Conservation (phyloP, 1,139 yeast species). For the Zhuliangozyma parablackwelliae region DNA sequence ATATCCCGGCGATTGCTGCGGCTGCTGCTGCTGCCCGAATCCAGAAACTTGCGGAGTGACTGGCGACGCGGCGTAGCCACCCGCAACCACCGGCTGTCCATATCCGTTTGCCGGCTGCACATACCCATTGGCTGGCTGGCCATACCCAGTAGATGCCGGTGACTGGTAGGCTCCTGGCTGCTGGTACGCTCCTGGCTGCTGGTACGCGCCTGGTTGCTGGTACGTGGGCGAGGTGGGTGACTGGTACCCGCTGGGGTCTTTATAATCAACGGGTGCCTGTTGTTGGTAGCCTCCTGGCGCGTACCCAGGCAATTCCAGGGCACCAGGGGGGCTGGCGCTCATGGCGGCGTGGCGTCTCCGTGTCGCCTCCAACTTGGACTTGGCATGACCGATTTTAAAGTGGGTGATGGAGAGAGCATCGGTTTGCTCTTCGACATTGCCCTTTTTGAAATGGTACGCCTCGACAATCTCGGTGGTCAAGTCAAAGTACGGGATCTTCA, state of each 20-base stretch:
- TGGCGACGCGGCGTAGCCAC: neutral
- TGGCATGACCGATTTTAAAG: conserved; percentile 86
- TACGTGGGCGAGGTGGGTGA: conserved; percentile 6
- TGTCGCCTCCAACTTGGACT: conserved; percentile 75
- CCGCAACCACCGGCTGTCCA: conserved; percentile 1
- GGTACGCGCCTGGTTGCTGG: conserved; percentile 11
- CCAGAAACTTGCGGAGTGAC: too few relatives aligned
- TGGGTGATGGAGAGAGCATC: conserved; percentile 85
- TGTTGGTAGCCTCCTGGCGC: conserved; percentile 20
- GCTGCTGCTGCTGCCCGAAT: neutral
- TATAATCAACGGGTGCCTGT: conserved; percentile 19
- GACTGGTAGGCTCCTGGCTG: conserved; percentile 11
- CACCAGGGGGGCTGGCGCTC: conserved; percentile 25
- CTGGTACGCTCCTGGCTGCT: conserved; percentile 13
- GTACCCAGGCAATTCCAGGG: conserved; percentile 26
- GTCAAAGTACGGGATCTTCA: conserved; percentile 95
- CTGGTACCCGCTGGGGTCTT: conserved; percentile 11
- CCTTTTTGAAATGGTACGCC: conserved; percentile 76
- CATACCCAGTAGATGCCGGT: conserved; percentile 12
- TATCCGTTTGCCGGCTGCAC: conserved; percentile 13
- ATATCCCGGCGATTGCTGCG: conserved; percentile 8
- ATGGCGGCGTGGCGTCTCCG: conserved; percentile 62
- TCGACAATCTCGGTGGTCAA: conserved; percentile 76
- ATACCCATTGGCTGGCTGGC: conserved; percentile 12
- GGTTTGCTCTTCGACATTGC: conserved; percentile 83